Evolutionary conservation across 495 filamentous ascomycete species (phyloP), one percentile per base, ranked within the genome.

Genomic region (Xylaria grammica): DNA sequence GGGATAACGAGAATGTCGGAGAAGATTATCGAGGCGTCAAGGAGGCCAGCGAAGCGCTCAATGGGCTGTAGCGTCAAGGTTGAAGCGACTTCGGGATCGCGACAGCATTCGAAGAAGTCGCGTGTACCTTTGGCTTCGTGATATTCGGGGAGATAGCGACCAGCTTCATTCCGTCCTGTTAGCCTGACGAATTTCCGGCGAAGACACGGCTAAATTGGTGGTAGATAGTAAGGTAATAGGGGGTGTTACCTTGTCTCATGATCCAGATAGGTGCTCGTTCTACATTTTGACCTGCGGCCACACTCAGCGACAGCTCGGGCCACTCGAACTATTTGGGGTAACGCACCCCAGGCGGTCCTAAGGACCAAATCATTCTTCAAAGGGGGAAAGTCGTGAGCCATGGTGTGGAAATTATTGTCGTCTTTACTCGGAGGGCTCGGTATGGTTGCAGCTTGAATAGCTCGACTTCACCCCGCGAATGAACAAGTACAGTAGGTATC

Each of bases 21-120:
- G 85, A 99, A 99, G 74, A 99, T 99, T 69, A 99, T 99, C 34
- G 95, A 93, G 17, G 95, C 96, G 77, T 99, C 95, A 66, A 99
- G 89, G 49, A 97, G 87, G 36, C 91, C 93, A 19, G 83, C 87
- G 76, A 89, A 99, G 42, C 93, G 92, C 53, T 97, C 92, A 72
- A 99, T 88, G 63, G 95, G 95, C 74, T 98, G 95, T 29, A 99
- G 80, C 1, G 95, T 99, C 62, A 99, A 78, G 20, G 89, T 93
- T 5, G 91, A 97, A 54, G 96, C 90, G 62, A 97, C 85, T 80
- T 97, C 94, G 58, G 96, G 93, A 70, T 87, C 84, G 27, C 95
- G 93, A 75, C 95, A 99, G 85, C 94, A 96, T 75, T 90, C 91
- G 83, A 99, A 99, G 82, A 99, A 99, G 78, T 99, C 96, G 59